Base-by-base conservation (phyloP, 306 rosid genomes). In the Cucumis melo region DNA sequence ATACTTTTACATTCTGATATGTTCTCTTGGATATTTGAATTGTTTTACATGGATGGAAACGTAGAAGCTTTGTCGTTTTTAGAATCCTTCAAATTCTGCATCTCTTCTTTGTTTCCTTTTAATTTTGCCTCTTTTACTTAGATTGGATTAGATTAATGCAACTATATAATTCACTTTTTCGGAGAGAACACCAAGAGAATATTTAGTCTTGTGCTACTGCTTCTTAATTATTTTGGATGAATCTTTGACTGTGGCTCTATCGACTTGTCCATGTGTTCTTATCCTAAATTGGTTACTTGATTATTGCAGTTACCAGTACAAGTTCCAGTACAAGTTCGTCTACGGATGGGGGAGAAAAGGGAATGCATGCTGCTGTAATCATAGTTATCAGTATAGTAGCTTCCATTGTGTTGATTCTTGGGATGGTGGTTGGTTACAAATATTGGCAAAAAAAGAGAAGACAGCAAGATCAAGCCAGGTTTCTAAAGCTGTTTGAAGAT, bases 361-460 rank as follows among this genome's bases (percentile, higher is more conserved):
- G 86, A 85, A 70, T 71, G 87, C 87, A 78, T 67, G 65, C 84
- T 70, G 87, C 85, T 62, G 27, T 83, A 48, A 67, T 83, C 73
- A 75, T 93, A 66, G 70, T 86, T 77, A 86, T 93, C 46, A 66
- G 85, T 80, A 82, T 17, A 60, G 62, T 79, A 32, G 78, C 79
- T 38, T 76, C 86, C 59, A 67, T 80, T 4, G 73, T 79, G 44
- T 66, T 84, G 12, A 63, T 81, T 65, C 7, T 86, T 19, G 90
- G 90, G 67, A 76, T 81, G 67, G 83, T 85, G 48, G 78, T 36
- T 53, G 88, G 77, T 23, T 88, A 81, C 82, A 93, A 90, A 80
- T 87, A 81, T 82, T 90, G 98, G 96, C 90, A 82, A 81, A 91
- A 84, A 88, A 91, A 82, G 85, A 84, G 77, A 85, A 89, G 92